Evolutionary conservation across 2,329 filamentous ascomycete genomes (phyloP).

Genomic region (Alternaria viburni): DNA sequence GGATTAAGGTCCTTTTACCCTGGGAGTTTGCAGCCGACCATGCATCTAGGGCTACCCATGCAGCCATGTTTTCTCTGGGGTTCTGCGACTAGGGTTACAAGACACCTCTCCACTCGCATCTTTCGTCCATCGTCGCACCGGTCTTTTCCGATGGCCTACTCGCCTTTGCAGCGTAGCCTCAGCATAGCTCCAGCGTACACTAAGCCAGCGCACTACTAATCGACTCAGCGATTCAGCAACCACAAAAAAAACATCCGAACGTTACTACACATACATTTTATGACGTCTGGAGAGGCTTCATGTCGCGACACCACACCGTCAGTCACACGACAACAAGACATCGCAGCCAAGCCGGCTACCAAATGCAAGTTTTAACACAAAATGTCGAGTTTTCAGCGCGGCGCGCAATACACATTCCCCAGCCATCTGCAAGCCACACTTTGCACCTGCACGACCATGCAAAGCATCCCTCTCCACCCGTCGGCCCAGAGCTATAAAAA

Average conservation of each 20-base stretch:
- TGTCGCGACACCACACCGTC: background rate
- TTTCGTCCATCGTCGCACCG: background rate
- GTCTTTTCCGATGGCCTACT: background rate
- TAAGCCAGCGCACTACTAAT: background rate
- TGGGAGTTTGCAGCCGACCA: conserved; percentile 16
- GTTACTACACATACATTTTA: background rate
- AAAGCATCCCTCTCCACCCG: conserved; percentile 9
- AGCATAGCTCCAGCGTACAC: background rate
- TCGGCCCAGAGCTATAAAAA: conserved; percentile 32
- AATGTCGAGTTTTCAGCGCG: background rate
- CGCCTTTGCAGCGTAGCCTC: background rate
- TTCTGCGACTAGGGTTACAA: conserved; percentile 21
- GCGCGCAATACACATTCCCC: conserved; percentile 17
- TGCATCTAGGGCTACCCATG: conserved; percentile 2
- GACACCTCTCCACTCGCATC: conserved; percentile 19
- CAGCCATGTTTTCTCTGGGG: conserved; percentile 2
- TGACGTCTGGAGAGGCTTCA: conserved; percentile 8
- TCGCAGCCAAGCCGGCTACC: conserved; percentile 21
- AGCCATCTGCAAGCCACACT: conserved; percentile 31
- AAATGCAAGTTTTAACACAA: conserved; percentile 1
- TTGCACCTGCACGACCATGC: conserved; percentile 22
- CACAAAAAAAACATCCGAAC: background rate
- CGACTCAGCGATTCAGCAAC: background rate
- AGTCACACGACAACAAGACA: conserved; percentile 2
- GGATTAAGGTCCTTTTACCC: conserved; percentile 42